Evolutionary conservation across 192 early-diverging fungal genomes (phyloP).

Genomic region (Coemansia sp.): DNA sequence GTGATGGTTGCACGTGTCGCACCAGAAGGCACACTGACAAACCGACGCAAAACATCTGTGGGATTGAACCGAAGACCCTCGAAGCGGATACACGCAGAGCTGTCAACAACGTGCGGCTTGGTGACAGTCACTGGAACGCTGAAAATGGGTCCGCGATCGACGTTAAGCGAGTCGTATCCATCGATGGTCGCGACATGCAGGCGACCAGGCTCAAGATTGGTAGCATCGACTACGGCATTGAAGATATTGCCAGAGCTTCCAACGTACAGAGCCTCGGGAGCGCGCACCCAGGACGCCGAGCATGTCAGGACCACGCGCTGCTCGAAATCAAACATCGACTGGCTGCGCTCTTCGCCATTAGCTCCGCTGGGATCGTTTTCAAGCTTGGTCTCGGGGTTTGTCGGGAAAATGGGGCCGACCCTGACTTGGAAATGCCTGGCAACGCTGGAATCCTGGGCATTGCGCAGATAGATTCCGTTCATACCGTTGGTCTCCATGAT

Average conservation of each 20-base stretch:
- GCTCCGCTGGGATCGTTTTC: slow-evolving; percentile 64
- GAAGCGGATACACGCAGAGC: slow-evolving; percentile 58
- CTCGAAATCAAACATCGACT: slow-evolving; percentile 75
- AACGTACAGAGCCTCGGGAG: slow-evolving; percentile 74
- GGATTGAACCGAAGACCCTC: slow-evolving; percentile 66
- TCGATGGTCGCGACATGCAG: slow-evolving; percentile 78
- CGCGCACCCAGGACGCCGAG: slow-evolving; percentile 74
- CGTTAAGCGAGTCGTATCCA: slow-evolving; percentile 75
- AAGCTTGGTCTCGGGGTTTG: slow-evolving; percentile 60
- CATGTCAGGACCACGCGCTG: slow-evolving; percentile 71
- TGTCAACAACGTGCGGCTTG: slow-evolving; percentile 66
- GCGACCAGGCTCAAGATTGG: slow-evolving; percentile 70
- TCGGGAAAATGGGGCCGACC: slow-evolving; percentile 33
- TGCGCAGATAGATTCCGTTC: slow-evolving; percentile 86
- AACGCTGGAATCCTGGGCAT: slow-evolving; percentile 68
- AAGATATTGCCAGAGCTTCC: slow-evolving; percentile 68
- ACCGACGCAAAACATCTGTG: slow-evolving; percentile 77
- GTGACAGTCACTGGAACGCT: slow-evolving; percentile 85
- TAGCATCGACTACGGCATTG: slow-evolving; percentile 76
- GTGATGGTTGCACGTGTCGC: slow-evolving; percentile 74
- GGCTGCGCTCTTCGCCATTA: slow-evolving; percentile 58
- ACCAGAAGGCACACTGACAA: slow-evolving; percentile 79
- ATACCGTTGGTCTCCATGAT: slow-evolving; percentile 10
- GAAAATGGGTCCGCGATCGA: slow-evolving; percentile 80
- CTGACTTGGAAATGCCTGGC: slow-evolving; percentile 59